Evolutionary conservation across 192 early-diverging fungal genomes (phyloP).

Genomic region (Backusella circina): DNA sequence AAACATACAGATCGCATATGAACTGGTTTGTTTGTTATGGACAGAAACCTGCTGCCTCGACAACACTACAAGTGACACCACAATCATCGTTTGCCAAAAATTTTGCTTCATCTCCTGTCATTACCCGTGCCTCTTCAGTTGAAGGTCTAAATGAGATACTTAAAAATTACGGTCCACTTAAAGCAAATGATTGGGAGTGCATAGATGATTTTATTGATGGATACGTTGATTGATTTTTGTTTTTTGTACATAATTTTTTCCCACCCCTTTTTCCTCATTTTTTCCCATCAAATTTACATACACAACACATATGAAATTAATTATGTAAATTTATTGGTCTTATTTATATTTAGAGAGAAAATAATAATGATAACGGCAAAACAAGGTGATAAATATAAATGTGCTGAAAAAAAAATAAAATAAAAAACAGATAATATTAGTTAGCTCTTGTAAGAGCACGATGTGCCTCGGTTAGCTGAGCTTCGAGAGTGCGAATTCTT

Average conservation of each 20-base stretch:
- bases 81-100: neutral
- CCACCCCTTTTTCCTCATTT: neutral
- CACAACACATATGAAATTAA: neutral
- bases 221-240: constrained; percentile 10
- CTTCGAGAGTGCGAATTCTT: constrained; percentile 34
- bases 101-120: neutral
- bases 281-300: neutral
- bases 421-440: neutral
- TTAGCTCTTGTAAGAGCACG: constrained; percentile 18
- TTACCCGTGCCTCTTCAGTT: neutral
- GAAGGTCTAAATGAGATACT: neutral
- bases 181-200: constrained; percentile 14
- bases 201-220: constrained; percentile 28
- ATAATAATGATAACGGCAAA: neutral
- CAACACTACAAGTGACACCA: neutral
- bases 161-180: neutral
- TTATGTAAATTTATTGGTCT: neutral
- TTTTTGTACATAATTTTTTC: neutral
- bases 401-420: neutral
- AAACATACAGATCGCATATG: constrained; percentile 11
- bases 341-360: neutral
- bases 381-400: no score
- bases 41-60: constrained; percentile 8
- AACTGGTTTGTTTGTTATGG: constrained; percentile 28
- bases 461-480: constrained; percentile 37